Evolutionary conservation across 2,329 filamentous ascomycete species (phyloP).

Genomic region (Monilinia fructigena): DNA sequence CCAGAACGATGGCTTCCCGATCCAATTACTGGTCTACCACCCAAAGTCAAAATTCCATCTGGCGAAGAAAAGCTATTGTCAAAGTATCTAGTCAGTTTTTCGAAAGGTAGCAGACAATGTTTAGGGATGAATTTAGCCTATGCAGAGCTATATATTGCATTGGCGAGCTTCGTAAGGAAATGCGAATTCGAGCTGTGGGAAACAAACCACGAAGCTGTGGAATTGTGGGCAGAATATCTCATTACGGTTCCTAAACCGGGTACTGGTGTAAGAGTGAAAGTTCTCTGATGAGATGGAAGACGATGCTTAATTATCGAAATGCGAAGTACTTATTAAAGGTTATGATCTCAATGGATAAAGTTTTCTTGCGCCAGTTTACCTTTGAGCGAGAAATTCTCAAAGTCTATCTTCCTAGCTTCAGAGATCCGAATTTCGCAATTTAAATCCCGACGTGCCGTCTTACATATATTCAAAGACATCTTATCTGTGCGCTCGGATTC

Average conservation of each 20-base stretch:
- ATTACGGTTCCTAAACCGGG: constrained; percentile 5
- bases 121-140: constrained; percentile 40
- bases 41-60: constrained; percentile 2
- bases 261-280: constrained; percentile 14
- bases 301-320: neutral
- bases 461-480: neutral
- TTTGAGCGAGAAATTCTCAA: neutral
- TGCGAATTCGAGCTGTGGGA: constrained; percentile 18
- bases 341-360: no score
- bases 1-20: constrained; percentile 47
- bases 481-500: constrained; percentile 15
- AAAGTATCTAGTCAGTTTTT: constrained; percentile 46
- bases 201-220: constrained; percentile 15
- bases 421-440: neutral
- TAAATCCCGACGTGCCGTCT: neutral
- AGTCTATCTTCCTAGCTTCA: neutral
- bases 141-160: constrained; percentile 22
- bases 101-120: constrained; percentile 46
- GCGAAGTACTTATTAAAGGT: neutral
- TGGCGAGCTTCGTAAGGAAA: constrained; percentile 16
- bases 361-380: neutral
- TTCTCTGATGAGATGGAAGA: neutral
- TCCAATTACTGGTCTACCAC: constrained; percentile 1
- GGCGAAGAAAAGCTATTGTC: constrained; percentile 13
- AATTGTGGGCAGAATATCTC: constrained; percentile 10